A percentile compares a stretch with the other conserved stretches of the same genome.
These are phyloP conservation scores for Ceratobasidium theobromae DNA, from an alignment of 1,284 basidiomycete genomes.

Conservation along the genomic window DNA sequence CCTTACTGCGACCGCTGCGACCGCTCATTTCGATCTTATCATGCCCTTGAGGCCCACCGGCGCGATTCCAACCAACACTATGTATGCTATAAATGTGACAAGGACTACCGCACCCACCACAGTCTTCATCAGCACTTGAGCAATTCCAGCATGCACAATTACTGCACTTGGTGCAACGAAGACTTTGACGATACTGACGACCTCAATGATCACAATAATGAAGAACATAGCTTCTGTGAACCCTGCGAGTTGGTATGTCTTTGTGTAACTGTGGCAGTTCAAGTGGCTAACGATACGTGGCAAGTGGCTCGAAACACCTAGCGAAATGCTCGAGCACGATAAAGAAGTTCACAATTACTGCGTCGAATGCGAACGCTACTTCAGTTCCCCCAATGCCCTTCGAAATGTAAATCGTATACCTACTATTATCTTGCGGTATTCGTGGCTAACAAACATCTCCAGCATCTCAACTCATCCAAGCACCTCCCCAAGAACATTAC, in stretches of 20 bases:
- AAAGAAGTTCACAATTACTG: constrained; percentile 19
- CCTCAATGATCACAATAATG: constrained; percentile 9
- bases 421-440: not conserved
- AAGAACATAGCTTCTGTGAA: constrained; percentile 17
- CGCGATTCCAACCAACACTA: constrained; percentile 37
- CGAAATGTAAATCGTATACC: not conserved
- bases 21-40: constrained; percentile 39
- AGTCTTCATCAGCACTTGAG: constrained; percentile 29
- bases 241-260: not conserved
- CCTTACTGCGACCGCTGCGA: constrained; percentile 45
- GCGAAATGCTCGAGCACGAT: not conserved
- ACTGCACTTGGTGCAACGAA: constrained; percentile 50
- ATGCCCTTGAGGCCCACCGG: constrained; percentile 37
- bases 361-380: constrained; percentile 5
- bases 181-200: constrained; percentile 42
- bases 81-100: constrained; percentile 45
- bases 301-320: not conserved
- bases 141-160: constrained; percentile 45
- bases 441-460: not conserved
- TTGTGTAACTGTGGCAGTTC: not conserved
- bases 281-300: not conserved
- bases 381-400: not conserved
- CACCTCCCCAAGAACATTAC: not conserved
- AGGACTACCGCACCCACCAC: constrained; percentile 43
- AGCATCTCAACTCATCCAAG: constrained; percentile 13